phyloP scores from a whole-genome alignment of 306 rosid genomes.

The Dicorynia guianensis region DNA sequence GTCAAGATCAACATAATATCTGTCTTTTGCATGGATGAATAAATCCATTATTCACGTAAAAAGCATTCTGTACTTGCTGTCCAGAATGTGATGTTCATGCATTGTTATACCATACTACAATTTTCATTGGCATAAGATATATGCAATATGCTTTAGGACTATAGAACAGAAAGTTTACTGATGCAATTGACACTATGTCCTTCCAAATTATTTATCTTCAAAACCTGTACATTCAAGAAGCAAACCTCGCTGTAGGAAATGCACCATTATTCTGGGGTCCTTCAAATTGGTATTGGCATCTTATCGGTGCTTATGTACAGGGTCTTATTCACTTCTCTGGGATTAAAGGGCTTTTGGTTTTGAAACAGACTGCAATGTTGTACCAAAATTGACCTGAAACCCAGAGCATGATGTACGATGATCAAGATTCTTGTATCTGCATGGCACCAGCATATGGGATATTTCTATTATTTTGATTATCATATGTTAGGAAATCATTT shows the following conservation, averaged over 20 bases:
- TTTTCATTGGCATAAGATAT: constrained; percentile 3
- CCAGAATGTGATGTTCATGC: constrained; percentile 21
- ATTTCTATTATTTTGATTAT: background rate
- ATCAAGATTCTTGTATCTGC: background rate
- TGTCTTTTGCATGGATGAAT: background rate
- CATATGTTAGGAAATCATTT: constrained; percentile 28
- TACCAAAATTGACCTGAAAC: background rate
- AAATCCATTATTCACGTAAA: constrained; percentile 8
- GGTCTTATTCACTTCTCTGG: constrained; percentile 1
- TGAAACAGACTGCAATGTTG: constrained; percentile 5
- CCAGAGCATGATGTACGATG: background rate
- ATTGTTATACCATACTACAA: constrained; percentile 3
- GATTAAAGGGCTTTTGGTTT: background rate
- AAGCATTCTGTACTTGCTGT: background rate
- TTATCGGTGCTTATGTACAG: background rate
- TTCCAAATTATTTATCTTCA: background rate
- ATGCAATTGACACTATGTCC: background rate
- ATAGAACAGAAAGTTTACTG: background rate
- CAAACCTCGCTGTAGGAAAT: background rate
- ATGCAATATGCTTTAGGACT: background rate
- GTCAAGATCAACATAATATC: constrained; percentile 16
- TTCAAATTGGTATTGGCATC: background rate
- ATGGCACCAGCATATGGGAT: constrained; percentile 1
- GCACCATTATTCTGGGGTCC: background rate
- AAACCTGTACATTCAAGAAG: background rate